Percentiles rank a stretch among this genome's conserved stretches.
Conservation (phyloP, 1,284 basidiomycete genomes). For the Dichomitus squalens region DNA sequence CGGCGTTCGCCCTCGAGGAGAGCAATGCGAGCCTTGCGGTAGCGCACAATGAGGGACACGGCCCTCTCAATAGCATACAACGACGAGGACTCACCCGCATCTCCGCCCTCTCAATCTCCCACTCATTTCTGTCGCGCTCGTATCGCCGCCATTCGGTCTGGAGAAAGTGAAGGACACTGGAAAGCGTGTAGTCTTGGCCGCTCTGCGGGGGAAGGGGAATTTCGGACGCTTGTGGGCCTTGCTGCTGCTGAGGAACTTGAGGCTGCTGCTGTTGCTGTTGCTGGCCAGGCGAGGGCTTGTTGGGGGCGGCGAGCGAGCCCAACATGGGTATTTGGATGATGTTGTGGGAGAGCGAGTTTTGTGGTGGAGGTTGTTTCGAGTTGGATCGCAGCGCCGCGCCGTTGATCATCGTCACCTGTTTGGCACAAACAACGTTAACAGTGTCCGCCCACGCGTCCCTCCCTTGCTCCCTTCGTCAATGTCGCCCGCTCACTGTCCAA, state of each 20-base stretch:
- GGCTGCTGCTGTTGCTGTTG: slow-evolving; percentile 35
- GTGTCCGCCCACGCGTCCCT: not conserved
- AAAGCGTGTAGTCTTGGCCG: slow-evolving; percentile 89
- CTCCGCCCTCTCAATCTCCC: slow-evolving; percentile 99
- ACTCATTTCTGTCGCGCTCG: slow-evolving; percentile 97
- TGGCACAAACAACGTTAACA: slow-evolving; percentile 29
- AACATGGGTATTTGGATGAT: slow-evolving; percentile 66
- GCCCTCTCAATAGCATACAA: slow-evolving; percentile 31
- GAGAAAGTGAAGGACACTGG: slow-evolving; percentile 94
- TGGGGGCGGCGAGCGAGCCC: slow-evolving; percentile 55
- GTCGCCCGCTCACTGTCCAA: slow-evolving; percentile 9
- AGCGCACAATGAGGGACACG: slow-evolving; percentile 25
- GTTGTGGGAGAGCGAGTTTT: slow-evolving; percentile 33
- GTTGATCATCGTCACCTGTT: slow-evolving; percentile 33
- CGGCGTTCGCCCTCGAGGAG: slow-evolving; percentile 95
- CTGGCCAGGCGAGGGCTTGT: slow-evolving; percentile 43
- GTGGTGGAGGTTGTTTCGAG: slow-evolving; percentile 31
- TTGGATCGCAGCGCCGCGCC: slow-evolving; percentile 30
- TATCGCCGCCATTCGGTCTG: slow-evolving; percentile 98
- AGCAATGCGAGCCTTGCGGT: slow-evolving; percentile 87
- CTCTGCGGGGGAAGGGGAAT: slow-evolving; percentile 78
- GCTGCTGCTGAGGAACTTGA: slow-evolving; percentile 54
- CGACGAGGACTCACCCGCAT: slow-evolving; percentile 73
- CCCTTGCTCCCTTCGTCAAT: not conserved
- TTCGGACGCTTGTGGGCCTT: slow-evolving; percentile 55